phyloP scores from a whole-genome alignment of 495 filamentous ascomycete species.

The Darksidea phi region DNA sequence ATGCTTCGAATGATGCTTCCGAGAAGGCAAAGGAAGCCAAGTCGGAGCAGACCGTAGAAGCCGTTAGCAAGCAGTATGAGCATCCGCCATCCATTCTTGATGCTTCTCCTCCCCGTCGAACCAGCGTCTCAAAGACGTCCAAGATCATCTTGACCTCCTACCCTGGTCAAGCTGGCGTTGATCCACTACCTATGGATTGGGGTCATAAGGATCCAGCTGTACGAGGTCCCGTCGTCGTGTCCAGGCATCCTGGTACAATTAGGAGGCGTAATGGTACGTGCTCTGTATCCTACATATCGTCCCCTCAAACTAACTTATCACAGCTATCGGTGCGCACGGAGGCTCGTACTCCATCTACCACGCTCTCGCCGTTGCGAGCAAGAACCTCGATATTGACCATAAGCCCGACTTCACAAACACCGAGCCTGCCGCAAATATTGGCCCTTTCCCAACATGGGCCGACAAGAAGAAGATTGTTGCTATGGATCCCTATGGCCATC shows the following conservation, averaged over 20 bases:
- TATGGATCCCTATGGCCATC: conserved; percentile 93
- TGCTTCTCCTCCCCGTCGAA: conserved; percentile 29
- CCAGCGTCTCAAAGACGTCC: conserved; percentile 49
- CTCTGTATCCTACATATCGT: neutral
- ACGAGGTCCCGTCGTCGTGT: conserved; percentile 90
- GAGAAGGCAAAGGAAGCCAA: conserved; percentile 24
- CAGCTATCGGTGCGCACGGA: conserved; percentile 77
- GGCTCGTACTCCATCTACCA: conserved; percentile 98
- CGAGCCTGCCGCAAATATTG: conserved; percentile 83
- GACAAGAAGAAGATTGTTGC: conserved; percentile 95
- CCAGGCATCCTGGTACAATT: conserved; percentile 70
- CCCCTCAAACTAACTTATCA: neutral
- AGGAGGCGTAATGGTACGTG: conserved; percentile 80
- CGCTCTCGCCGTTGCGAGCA: conserved; percentile 87
- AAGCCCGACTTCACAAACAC: conserved; percentile 93
- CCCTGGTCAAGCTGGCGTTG: conserved; percentile 89
- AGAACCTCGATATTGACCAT: conserved; percentile 80
- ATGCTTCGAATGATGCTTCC: conserved; percentile 35
- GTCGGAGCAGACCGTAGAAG: conserved; percentile 27
- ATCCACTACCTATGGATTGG: conserved; percentile 86
- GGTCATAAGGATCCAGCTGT: conserved; percentile 69
- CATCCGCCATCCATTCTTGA: conserved; percentile 26
- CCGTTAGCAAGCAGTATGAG: conserved; percentile 35
- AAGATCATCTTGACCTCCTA: conserved; percentile 85
- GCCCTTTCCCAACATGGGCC: conserved; percentile 83